Conservation (phyloP, 2,329 filamentous ascomycete genomes). For the Aaosphaeria pasadenensis region DNA sequence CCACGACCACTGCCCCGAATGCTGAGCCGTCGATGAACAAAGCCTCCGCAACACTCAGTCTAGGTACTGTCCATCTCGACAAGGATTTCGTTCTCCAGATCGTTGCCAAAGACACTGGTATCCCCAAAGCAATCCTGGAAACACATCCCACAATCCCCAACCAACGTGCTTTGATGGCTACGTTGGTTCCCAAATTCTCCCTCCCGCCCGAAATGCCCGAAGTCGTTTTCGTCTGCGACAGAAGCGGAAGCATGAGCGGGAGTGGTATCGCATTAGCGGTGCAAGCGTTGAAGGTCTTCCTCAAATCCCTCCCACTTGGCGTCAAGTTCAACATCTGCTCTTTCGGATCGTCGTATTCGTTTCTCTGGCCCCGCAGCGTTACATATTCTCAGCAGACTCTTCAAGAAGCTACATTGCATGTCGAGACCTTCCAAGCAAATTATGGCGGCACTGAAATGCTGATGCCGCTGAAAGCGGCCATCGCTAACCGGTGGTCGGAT, state of each 20-base stretch:
- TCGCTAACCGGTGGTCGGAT: slow-evolving; percentile 46
- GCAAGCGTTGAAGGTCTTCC: slow-evolving; percentile 59
- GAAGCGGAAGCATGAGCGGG: slow-evolving; percentile 63
- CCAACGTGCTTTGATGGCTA: slow-evolving; percentile 67
- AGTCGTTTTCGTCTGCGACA: slow-evolving; percentile 70
- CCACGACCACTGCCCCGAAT: slow-evolving; percentile 46
- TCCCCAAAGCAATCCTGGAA: slow-evolving; percentile 65
- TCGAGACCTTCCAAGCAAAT: slow-evolving; percentile 42
- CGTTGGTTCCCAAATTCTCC: slow-evolving; percentile 68
- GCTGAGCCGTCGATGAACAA: slow-evolving; percentile 54
- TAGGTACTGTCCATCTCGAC: slow-evolving; percentile 53
- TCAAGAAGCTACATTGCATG: slow-evolving; percentile 42
- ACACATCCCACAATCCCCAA: slow-evolving; percentile 59
- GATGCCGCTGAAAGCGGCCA: slow-evolving; percentile 44
- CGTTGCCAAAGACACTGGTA: slow-evolving; percentile 56
- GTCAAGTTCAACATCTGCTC: slow-evolving; percentile 69
- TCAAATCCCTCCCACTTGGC: slow-evolving; percentile 63
- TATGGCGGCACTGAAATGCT: slow-evolving; percentile 57
- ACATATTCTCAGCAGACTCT: slow-evolving; percentile 47
- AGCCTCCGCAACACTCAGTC: slow-evolving; percentile 60
- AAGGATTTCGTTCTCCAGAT: slow-evolving; percentile 68
- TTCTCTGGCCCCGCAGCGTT: slow-evolving; percentile 49
- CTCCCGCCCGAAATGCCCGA: slow-evolving; percentile 57
- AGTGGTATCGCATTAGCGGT: slow-evolving; percentile 53
- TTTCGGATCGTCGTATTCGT: slow-evolving; percentile 53